Conservation (phyloP, 1,139 yeast species). For the Suhomyces terraborum region DNA sequence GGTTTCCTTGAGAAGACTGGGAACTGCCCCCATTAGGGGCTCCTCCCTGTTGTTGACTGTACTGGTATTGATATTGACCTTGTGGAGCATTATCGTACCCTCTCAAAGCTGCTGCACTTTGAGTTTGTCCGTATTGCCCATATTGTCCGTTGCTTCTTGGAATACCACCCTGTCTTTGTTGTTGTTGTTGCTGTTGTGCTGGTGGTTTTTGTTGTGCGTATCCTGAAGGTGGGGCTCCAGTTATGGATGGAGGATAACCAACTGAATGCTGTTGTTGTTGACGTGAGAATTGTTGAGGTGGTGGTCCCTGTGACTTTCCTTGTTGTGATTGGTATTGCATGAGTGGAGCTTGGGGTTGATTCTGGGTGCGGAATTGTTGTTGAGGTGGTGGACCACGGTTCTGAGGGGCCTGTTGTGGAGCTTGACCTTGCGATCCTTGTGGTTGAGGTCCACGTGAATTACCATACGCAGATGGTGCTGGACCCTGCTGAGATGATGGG, state of each 20-base stretch:
- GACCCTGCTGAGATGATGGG: constrained; percentile 3
- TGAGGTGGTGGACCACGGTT: constrained; percentile 10
- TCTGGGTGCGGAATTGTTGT: constrained; percentile 15
- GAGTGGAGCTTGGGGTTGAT: constrained; percentile 14
- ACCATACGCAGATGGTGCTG: not conserved
- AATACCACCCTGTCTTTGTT: constrained; percentile 16
- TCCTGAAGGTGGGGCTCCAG: constrained; percentile 6
- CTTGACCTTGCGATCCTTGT: constrained; percentile 8
- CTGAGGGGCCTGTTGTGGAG: constrained; percentile 4
- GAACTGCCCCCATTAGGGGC: constrained; percentile 10
- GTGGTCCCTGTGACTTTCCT: not conserved
- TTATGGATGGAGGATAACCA: constrained; percentile 6
- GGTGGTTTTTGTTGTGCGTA: constrained; percentile 12
- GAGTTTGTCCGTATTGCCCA: constrained; percentile 10
- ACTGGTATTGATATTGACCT: constrained; percentile 16
- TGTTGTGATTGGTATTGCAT: constrained; percentile 10
- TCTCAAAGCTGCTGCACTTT: constrained; percentile 13
- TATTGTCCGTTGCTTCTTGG: constrained; percentile 14
- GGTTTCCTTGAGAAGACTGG: constrained; percentile 14
- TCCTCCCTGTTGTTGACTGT: constrained; percentile 16
- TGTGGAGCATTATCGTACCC: constrained; percentile 16
- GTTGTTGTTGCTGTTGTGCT: constrained; percentile 11
- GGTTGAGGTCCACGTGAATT: constrained; percentile 6
- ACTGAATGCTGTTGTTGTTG: constrained; percentile 10
- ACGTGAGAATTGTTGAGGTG: constrained; percentile 8